Conservation (phyloP, 2,329 filamentous ascomycete species). For the Xylaria sp. region DNA sequence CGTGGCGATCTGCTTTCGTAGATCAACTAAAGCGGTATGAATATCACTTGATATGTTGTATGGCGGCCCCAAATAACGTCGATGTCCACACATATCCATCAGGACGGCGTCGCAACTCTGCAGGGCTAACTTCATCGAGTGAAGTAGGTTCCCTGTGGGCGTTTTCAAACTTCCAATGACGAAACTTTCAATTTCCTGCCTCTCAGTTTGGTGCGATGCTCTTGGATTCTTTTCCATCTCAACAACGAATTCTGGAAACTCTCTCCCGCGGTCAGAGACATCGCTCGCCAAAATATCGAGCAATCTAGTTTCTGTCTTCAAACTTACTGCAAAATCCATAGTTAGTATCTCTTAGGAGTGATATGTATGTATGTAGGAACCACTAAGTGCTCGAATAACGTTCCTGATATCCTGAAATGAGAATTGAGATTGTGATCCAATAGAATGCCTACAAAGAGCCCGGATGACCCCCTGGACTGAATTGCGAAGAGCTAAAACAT, state of each 20-base stretch:
- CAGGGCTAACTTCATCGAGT: slow-evolving; percentile 59
- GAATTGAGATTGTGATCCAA: background rate
- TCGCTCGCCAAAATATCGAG: slow-evolving; percentile 51
- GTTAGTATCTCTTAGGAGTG: background rate
- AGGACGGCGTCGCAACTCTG: slow-evolving; percentile 62
- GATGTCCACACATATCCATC: slow-evolving; percentile 65
- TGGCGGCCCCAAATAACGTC: slow-evolving; percentile 59
- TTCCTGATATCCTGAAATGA: background rate
- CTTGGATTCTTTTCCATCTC: slow-evolving; percentile 48
- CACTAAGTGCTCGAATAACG: background rate
- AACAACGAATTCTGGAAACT: slow-evolving; percentile 49
- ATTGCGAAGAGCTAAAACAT: slow-evolving; percentile 64
- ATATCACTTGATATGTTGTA: slow-evolving; percentile 57
- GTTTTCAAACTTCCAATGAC: slow-evolving; percentile 53
- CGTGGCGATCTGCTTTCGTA: slow-evolving; percentile 57
- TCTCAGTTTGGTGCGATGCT: slow-evolving; percentile 39
- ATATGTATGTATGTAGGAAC: background rate
- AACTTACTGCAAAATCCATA: slow-evolving; percentile 51
- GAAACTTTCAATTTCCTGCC: slow-evolving; percentile 42
- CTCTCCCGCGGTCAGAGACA: background rate
- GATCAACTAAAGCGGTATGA: slow-evolving; percentile 52
- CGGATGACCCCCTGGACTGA: slow-evolving; percentile 66
- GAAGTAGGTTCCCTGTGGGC: slow-evolving; percentile 60
- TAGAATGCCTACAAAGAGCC: slow-evolving; percentile 52
- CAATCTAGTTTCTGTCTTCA: slow-evolving; percentile 61